These are phyloP conservation scores for Perilla frutescens DNA, from an alignment of 257 asterid species.

Conservation along the genomic window DNA sequence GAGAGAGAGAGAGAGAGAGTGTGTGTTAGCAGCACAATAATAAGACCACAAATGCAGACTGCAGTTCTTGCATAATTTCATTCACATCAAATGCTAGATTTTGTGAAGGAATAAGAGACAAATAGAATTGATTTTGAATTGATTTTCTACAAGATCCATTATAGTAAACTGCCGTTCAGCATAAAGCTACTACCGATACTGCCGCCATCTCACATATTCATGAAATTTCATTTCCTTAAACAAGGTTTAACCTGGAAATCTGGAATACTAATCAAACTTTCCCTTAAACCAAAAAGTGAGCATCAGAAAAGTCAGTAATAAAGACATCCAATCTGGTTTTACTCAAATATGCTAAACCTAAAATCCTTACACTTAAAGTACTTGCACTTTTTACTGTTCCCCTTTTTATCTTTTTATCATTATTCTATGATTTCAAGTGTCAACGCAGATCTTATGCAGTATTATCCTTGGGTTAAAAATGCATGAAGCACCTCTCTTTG, in stretches of 20 bases:
- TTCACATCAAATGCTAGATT: not conserved
- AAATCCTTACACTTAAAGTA: not conserved
- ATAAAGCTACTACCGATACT: not conserved
- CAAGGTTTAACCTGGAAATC: not conserved
- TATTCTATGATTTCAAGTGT: not conserved
- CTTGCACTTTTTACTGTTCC: not conserved
- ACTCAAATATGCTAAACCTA: not conserved
- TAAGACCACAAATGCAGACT: not conserved
- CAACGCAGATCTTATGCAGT: not conserved
- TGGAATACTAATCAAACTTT: slow-evolving; percentile 17
- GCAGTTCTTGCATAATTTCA: slow-evolving; percentile 7
- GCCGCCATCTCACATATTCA: not conserved
- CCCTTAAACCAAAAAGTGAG: slow-evolving; percentile 12
- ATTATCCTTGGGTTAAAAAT: not conserved
- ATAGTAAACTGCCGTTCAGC: not conserved
- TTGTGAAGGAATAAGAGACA: not conserved
- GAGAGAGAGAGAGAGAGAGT: not conserved
- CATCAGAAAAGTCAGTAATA: slow-evolving; percentile 8
- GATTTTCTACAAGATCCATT: not conserved
- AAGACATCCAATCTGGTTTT: slow-evolving; percentile 9
- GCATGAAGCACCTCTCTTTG: not conserved
- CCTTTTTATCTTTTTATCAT: not conserved
- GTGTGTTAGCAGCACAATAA: not conserved
- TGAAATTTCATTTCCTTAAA: slow-evolving; percentile 1
- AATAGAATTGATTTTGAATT: too few relatives aligned